phyloP scores from a whole-genome alignment of 73 alveolate species.

The Symbiodinium pilosum region DNA sequence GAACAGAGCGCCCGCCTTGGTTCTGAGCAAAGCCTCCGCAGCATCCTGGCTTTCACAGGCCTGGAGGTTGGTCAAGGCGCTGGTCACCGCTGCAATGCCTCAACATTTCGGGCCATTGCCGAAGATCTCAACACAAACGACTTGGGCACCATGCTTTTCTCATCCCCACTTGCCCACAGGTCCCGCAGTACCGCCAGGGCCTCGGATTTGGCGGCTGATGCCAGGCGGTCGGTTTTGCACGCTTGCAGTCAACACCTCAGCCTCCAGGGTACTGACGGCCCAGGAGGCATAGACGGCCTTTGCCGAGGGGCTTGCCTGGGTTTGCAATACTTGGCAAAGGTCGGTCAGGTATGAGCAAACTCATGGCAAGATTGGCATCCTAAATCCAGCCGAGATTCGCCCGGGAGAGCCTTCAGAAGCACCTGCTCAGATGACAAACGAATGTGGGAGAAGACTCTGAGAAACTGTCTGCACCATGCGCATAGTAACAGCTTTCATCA shows the following conservation, averaged over 20 bases:
- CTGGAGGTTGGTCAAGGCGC: conserved; percentile 45
- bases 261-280: background rate
- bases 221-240: no score
- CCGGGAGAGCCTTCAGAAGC: background rate
- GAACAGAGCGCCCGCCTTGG: no score
- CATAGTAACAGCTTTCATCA: no score
- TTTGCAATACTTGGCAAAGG: no score
- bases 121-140: background rate
- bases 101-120: background rate
- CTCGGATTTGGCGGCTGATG: no score
- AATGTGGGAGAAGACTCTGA: no score
- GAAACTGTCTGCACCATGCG: no score
- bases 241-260: no score
- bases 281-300: background rate
- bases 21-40: conserved; percentile 25
- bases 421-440: no score
- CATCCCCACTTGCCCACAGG: conserved; percentile 47
- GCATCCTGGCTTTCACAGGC: conserved; percentile 51
- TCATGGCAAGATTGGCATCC: no score
- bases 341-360: no score
- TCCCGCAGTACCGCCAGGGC: conserved; percentile 79
- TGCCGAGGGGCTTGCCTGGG: background rate
- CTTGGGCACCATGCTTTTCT: background rate
- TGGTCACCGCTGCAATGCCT: conserved; percentile 65
- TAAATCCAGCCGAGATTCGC: background rate